Evolutionary conservation across 345 rosid species (phyloP), one percentile per base, ranked within the genome.

Genomic region (Bretschneidera sinensis): DNA sequence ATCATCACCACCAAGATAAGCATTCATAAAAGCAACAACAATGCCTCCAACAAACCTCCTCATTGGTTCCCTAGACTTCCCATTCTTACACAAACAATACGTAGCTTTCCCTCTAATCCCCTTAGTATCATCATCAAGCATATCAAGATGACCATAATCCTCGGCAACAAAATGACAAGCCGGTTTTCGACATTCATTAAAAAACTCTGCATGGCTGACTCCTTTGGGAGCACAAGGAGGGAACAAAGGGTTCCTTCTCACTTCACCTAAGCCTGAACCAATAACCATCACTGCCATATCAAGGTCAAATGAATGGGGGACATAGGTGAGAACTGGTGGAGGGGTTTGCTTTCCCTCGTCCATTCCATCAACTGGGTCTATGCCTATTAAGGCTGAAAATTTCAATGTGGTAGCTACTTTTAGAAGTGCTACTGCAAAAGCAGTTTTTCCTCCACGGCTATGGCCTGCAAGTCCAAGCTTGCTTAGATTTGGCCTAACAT

Each of bases 281-380:
- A 89, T 78, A 15, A 92, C 83, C 83, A 83, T 68, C 14, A 77
- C 80, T 1, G 79, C 81, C 81, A 79, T 72, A 48, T 73, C 75
- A 19, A 88, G 80, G 61, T 82, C 70, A 62, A 92, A 83, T 7
- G 98, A 89, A 64, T 62, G 69, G 55, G 95, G 91, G 22, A 51
- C 74, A 20, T 83, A 85, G 24, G 86, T 75, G 60, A 88, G 83
- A 7, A 86, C 86, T 0, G 88, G 92, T 10, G 96, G 91, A 57
- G 86, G 88, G 25, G 87, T 88, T 74, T 88, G 91, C 51, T 71
- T 68, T 55, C 90, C 89, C 67, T 70, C 80, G 59, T 62, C 83
- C 81, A 71, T 80, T 71, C 96, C 98, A 66, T 85, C 92, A 11
- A 86, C 91, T 0, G 96, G 96, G 74, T 92, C 98, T 57, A 91